Evolutionary conservation across 1,284 basidiomycete species (phyloP).

Genomic region (Tylopilus sp.): DNA sequence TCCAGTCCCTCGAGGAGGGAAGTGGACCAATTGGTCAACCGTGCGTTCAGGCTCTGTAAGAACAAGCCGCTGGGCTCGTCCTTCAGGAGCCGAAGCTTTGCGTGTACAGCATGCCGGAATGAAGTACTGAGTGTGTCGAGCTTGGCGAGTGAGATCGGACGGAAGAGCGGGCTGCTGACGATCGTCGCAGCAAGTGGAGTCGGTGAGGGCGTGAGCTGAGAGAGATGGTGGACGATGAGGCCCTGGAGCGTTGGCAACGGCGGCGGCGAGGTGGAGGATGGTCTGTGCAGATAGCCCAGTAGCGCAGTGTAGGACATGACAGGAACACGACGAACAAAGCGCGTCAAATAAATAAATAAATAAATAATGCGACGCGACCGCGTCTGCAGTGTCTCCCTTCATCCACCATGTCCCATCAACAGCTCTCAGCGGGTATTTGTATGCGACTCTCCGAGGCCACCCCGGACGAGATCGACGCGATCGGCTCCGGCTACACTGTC

Average conservation of each 20-base stretch:
- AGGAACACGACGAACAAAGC: conserved; percentile 9
- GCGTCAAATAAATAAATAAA: neutral
- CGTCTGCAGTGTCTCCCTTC: neutral
- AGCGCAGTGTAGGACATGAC: conserved; percentile 46
- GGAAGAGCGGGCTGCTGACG: conserved; percentile 57
- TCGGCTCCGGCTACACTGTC: conserved; percentile 58
- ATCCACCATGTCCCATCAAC: conserved; percentile 33
- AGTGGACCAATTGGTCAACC: conserved; percentile 49
- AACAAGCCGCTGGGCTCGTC: conserved; percentile 42
- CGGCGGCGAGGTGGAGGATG: conserved; percentile 45
- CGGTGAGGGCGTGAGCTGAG: conserved; percentile 48
- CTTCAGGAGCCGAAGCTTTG: conserved; percentile 44
- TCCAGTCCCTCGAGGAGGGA: conserved; percentile 57
- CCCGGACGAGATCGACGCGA: conserved; percentile 47
- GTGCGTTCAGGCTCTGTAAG: conserved; percentile 37
- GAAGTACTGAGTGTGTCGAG: conserved; percentile 52
- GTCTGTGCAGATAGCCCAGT: conserved; percentile 52
- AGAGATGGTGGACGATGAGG: conserved; percentile 61
- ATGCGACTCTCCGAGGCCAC: conserved; percentile 44
- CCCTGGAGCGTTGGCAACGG: conserved; percentile 48
- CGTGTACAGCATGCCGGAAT: conserved; percentile 59
- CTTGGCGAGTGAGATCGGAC: conserved; percentile 44
- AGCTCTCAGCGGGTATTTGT: conserved; percentile 54
- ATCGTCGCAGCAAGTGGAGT: conserved; percentile 63
- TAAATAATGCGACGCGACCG: conserved; percentile 25